Evolutionary conservation across 2,329 filamentous ascomycete species (phyloP), one percentile per base, ranked within the genome.

Genomic region (Monosporascus sp.): DNA sequence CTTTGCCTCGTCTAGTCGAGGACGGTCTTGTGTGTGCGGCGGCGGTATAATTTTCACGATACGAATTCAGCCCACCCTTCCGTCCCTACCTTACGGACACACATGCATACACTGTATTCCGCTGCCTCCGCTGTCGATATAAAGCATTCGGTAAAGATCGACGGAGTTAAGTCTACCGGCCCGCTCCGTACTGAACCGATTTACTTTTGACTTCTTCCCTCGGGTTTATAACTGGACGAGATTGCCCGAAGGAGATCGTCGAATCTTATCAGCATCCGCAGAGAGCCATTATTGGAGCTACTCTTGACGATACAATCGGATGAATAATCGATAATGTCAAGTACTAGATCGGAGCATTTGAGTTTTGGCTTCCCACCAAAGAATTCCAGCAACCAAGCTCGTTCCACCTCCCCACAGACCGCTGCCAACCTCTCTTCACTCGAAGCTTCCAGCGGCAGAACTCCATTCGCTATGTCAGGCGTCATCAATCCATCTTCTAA

Each of bases 291-390:
- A 66, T 53, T 57, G 41, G 51, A 57, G 59, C 56, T 55, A 62
- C 65, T 65, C 62, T 60, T 70, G 63, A 79, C 78, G 76, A 78
- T 35, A 71, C 73, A 46, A 71, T 73, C 67, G 69, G 70, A 75
- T 74, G 72, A 74, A 76, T 89, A 91, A 91, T 91, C 79, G 82
- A 91, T 93, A 91, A 96, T 96, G 91, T 88, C 89, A 79, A 89
- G 83, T 75, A 80, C 87, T 72, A 87, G 90, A 82, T 84, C 89
- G 67, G 90, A 96, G 71, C 89, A 93, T 72, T 82, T 94, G 78
- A 87, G 87, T 70, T 84, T 94, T 73, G 89, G 89, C 76, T 92
- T 90, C 74, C 83, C 89, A 62, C 80, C 85, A 56, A 85, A 87
- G 72, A 41, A 41, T 22, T 73, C 83, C 70, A 80, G 82, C 69